Percentiles rank a stretch among this genome's conserved stretches.
Conservation (phyloP, 75 land plant genomes). For the Larix kaempferi region DNA sequence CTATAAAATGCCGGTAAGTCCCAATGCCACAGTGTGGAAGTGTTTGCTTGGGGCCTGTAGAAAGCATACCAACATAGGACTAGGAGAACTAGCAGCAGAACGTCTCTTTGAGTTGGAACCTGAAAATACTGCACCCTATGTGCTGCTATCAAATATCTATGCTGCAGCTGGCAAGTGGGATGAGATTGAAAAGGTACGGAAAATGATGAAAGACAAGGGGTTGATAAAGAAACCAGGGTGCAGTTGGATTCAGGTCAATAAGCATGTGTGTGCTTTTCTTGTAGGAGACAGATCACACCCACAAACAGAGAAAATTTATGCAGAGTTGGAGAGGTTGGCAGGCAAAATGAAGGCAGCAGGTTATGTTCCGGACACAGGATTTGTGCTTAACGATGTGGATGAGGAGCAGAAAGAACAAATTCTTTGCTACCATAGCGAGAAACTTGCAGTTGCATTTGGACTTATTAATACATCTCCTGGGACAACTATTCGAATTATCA, state of each 20-base stretch:
- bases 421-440: background rate
- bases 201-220: background rate
- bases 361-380: background rate
- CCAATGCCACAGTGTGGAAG: slow-evolving; percentile 13
- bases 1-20: slow-evolving; percentile 10
- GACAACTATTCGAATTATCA: background rate
- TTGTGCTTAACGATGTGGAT: background rate
- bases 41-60: slow-evolving; percentile 26
- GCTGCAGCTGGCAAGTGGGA: slow-evolving; percentile 7
- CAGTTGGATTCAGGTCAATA: slow-evolving; percentile 5
- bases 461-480: background rate
- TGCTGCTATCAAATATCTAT: slow-evolving; percentile 20
- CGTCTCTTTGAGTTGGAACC: slow-evolving; percentile 13
- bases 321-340: background rate
- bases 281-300: slow-evolving; percentile 8
- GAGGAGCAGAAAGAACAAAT: background rate
- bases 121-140: slow-evolving; percentile 9
- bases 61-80: slow-evolving; percentile 3
- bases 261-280: background rate
- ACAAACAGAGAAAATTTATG: background rate
- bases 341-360: background rate
- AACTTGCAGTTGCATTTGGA: background rate
- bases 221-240: slow-evolving; percentile 7
- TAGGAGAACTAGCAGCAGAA: slow-evolving; percentile 14
- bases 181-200: slow-evolving; percentile 5